Evolutionary conservation across 2,329 filamentous ascomycete species (phyloP).

Genomic region (Phoma sp.): DNA sequence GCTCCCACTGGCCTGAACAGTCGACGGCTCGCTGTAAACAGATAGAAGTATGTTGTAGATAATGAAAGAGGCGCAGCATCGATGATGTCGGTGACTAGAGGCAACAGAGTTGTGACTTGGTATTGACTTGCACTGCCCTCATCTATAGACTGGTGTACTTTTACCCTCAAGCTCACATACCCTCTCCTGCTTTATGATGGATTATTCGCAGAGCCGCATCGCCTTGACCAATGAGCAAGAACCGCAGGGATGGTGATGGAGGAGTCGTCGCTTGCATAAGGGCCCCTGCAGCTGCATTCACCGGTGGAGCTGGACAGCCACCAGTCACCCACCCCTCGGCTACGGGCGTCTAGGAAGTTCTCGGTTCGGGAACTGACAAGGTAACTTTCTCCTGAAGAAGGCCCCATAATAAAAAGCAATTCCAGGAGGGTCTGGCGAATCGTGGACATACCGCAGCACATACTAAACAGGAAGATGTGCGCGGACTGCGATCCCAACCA

Average conservation of each 20-base stretch:
- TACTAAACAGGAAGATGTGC: slow-evolving; percentile 20
- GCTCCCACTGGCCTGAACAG: slow-evolving; percentile 1
- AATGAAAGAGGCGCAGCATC: slow-evolving; percentile 39
- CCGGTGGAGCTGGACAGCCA: slow-evolving; percentile 44
- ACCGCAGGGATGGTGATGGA: slow-evolving; percentile 8
- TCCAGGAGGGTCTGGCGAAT: slow-evolving; percentile 30
- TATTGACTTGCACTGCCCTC: slow-evolving; percentile 39
- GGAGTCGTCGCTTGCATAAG: slow-evolving; percentile 11
- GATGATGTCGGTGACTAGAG: slow-evolving; percentile 21
- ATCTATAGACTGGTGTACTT: slow-evolving; percentile 28
- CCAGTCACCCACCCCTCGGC: slow-evolving; percentile 22
- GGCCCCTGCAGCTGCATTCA: slow-evolving; percentile 28
- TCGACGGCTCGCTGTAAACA: slow-evolving; percentile 17
- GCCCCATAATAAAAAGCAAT: slow-evolving; percentile 37
- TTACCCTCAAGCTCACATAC: slow-evolving; percentile 28
- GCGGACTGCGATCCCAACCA: slow-evolving; percentile 21
- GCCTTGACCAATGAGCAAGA: slow-evolving; percentile 14
- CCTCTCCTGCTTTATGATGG: slow-evolving; percentile 39
- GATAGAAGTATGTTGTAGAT: slow-evolving; percentile 10
- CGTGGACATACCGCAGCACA: slow-evolving; percentile 28
- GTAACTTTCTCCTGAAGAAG: slow-evolving; percentile 28
- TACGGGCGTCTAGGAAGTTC: slow-evolving; percentile 30
- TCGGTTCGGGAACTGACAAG: slow-evolving; percentile 31
- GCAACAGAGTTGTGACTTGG: slow-evolving; percentile 31
- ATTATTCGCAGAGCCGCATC: slow-evolving; percentile 46